These are phyloP conservation scores for Colletotrichum sp. DNA, from an alignment of 2,329 filamentous ascomycete species.

Conservation along the genomic window DNA sequence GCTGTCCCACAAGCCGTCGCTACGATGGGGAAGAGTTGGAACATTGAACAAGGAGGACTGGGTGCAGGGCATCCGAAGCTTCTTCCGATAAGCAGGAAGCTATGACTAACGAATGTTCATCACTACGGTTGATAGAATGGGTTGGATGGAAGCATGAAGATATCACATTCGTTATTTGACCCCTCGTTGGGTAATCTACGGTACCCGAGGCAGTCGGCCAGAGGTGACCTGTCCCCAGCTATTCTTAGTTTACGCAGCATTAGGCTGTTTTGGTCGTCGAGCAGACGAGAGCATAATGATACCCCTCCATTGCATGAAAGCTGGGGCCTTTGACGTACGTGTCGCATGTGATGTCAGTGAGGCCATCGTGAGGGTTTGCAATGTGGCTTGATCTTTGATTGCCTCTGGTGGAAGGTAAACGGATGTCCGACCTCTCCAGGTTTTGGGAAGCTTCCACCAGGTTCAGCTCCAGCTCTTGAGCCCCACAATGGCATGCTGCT, in stretches of 20 bases:
- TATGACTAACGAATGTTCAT: not conserved
- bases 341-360: constrained; percentile 1
- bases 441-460: not conserved
- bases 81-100: constrained; percentile 43
- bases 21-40: constrained; percentile 41
- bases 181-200: not conserved
- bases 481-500: not conserved
- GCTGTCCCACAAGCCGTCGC: constrained; percentile 30
- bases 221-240: not conserved
- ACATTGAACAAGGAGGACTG: constrained; percentile 41
- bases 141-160: not conserved
- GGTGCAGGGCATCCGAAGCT: constrained; percentile 46
- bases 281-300: constrained; percentile 18
- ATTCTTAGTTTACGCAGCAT: not conserved
- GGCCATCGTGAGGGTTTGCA: constrained; percentile 4
- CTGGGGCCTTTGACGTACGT: not conserved
- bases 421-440: not conserved
- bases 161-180: not conserved
- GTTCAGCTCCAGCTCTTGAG: not conserved
- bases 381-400: not conserved
- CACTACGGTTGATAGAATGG: not conserved
- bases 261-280: not conserved
- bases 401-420: not conserved
- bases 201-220: not conserved
- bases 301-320: constrained; percentile 1